Percentiles rank a stretch among this genome's conserved stretches.
phyloP scores from a whole-genome alignment of 495 filamentous ascomycete genomes.

The Umbilicaria muhlenbergii region DNA sequence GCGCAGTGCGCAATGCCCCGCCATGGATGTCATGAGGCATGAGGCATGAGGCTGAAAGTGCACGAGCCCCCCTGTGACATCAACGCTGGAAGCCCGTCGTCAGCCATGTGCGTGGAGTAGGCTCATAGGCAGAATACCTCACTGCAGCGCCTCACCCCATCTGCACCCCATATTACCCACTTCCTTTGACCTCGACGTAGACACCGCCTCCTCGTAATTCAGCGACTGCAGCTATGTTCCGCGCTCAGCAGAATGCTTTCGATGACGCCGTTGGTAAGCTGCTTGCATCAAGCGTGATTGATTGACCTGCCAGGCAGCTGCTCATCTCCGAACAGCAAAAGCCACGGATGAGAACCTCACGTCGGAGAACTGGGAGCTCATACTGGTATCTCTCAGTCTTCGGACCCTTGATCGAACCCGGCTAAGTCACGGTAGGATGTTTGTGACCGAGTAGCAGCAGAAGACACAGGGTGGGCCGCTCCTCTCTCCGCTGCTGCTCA shows the following conservation, averaged over 20 bases:
- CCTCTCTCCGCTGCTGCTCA: not conserved
- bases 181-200: too few species aligned
- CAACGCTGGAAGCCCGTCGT: too few species aligned
- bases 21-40: too few species aligned
- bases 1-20: too few species aligned
- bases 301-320: constrained; percentile 15
- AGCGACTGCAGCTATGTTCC: constrained; percentile 42
- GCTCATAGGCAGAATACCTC: too few species aligned
- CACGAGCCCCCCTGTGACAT: too few species aligned
- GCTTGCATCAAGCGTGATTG: not conserved
- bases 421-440: constrained; percentile 47
- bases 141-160: too few species aligned
- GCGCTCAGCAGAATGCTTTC: constrained; percentile 63
- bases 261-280: constrained; percentile 65
- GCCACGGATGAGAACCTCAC: constrained; percentile 98
- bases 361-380: constrained; percentile 95
- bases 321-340: constrained; percentile 49
- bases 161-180: too few species aligned
- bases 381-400: constrained; percentile 42
- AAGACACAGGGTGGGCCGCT: constrained; percentile 43
- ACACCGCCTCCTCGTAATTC: too few species aligned
- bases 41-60: too few species aligned
- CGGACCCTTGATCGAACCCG: not conserved
- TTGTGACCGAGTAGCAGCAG: constrained; percentile 70
- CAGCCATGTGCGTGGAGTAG: too few species aligned